Percentiles rank a stretch among this genome's conserved stretches.
phyloP scores from a whole-genome alignment of 345 rosid genomes.

The Durio zibethinus region DNA sequence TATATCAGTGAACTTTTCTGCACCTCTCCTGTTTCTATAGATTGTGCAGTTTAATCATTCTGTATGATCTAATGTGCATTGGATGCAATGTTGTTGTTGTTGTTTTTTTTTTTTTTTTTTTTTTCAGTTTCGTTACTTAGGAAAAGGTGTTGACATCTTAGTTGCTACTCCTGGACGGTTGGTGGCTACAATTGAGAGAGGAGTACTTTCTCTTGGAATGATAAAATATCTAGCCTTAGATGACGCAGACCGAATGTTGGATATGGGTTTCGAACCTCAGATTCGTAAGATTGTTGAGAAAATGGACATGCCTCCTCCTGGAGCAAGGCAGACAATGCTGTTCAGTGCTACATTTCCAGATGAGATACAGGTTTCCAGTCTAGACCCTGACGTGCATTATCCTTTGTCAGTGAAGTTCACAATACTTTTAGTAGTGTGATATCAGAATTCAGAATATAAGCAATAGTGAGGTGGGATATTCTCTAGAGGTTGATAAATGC shows the following conservation, averaged over 20 bases:
- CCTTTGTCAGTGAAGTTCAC: neutral
- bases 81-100: neutral
- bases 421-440: neutral
- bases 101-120: neutral
- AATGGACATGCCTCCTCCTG: conserved; percentile 93
- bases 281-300: conserved; percentile 91
- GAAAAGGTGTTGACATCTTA: conserved; percentile 93
- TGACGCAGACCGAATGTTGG: conserved; percentile 97
- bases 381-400: neutral
- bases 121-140: conserved; percentile 78
- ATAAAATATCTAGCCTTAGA: conserved; percentile 81
- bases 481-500: neutral
- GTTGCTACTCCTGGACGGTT: conserved; percentile 98
- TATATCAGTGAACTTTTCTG: neutral
- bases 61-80: too few species aligned
- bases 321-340: conserved; percentile 83
- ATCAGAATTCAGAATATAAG: neutral
- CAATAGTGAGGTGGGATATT: neutral
- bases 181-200: conserved; percentile 88
- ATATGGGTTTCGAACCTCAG: conserved; percentile 99
- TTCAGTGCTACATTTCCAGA: conserved; percentile 97
- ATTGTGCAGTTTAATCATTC: too few species aligned
- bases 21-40: neutral
- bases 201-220: conserved; percentile 84
- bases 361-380: conserved; percentile 72